Evolutionary conservation across 257 asterid genomes (phyloP).

Genomic region (Nicotiana tomentosiformis): DNA sequence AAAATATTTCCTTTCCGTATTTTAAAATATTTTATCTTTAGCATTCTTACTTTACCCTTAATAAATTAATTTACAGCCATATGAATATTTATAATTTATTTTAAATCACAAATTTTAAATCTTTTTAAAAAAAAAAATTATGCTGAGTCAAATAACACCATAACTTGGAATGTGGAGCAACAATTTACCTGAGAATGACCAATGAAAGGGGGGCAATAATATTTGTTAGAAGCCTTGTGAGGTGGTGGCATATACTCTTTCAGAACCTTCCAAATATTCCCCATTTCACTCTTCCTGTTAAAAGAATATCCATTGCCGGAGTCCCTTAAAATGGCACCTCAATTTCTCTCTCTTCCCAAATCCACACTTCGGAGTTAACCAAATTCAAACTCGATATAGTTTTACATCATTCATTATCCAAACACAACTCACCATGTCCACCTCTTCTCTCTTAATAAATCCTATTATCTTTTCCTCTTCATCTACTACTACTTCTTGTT

Average conservation of each 20-base stretch:
- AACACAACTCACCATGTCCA: constrained; percentile 26
- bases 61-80: too few species aligned
- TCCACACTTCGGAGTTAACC: neutral
- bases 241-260: constrained; percentile 1
- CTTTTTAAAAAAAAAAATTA: too few species aligned
- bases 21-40: too few species aligned
- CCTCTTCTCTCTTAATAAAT: constrained; percentile 43
- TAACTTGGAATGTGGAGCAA: too few species aligned
- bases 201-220: neutral
- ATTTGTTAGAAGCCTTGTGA: neutral
- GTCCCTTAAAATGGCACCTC: constrained; percentile 22
- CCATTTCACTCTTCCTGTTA: neutral
- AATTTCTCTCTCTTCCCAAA: neutral
- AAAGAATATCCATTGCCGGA: constrained; percentile 15
- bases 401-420: constrained; percentile 11
- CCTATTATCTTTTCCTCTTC: constrained; percentile 27
- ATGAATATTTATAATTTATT: too few species aligned
- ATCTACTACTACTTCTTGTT: constrained; percentile 5
- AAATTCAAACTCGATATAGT: neutral
- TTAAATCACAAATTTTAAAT: too few species aligned
- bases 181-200: neutral
- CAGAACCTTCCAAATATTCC: constrained; percentile 7
- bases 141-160: too few species aligned
- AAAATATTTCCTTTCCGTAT: too few species aligned
- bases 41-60: too few species aligned